phyloP scores from a whole-genome alignment of 306 rosid genomes.

The Adenanthera pavonina region DNA sequence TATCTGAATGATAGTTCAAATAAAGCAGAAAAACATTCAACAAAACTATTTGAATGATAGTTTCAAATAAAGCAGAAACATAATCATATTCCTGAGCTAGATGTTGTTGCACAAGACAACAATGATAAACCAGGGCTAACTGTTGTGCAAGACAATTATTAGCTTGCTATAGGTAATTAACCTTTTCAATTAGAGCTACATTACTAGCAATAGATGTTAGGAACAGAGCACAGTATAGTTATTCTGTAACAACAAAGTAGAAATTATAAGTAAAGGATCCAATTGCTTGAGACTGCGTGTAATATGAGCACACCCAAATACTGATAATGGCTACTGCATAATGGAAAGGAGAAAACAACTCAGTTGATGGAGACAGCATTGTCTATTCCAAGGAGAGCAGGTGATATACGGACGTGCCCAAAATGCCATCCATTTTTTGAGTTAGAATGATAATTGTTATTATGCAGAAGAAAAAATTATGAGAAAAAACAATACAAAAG shows the following conservation, averaged over 20 bases:
- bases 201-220: conserved; percentile 32
- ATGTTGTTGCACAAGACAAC: conserved; percentile 60
- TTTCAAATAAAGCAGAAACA: conserved; percentile 65
- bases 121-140: conserved; percentile 48
- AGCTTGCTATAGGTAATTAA: conserved; percentile 46
- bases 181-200: conserved; percentile 47
- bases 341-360: conserved; percentile 57
- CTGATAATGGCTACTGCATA: conserved; percentile 52
- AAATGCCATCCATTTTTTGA: conserved; percentile 60
- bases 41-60: conserved; percentile 56
- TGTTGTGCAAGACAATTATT: conserved; percentile 67
- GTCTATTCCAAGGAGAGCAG: conserved; percentile 66
- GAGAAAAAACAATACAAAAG: conserved; percentile 46
- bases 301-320: conserved; percentile 43
- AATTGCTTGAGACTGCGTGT: conserved; percentile 48
- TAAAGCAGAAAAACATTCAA: conserved; percentile 62
- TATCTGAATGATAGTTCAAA: conserved; percentile 57
- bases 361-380: conserved; percentile 62
- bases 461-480: conserved; percentile 41
- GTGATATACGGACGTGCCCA: conserved; percentile 66
- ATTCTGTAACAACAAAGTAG: conserved; percentile 41
- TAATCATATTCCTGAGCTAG: conserved; percentile 58
- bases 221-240: conserved; percentile 32
- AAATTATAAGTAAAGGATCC: conserved; percentile 45
- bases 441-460: conserved; percentile 54